Conservation (phyloP, 805 yeast genomes). For the Lachancea sp. region DNA sequence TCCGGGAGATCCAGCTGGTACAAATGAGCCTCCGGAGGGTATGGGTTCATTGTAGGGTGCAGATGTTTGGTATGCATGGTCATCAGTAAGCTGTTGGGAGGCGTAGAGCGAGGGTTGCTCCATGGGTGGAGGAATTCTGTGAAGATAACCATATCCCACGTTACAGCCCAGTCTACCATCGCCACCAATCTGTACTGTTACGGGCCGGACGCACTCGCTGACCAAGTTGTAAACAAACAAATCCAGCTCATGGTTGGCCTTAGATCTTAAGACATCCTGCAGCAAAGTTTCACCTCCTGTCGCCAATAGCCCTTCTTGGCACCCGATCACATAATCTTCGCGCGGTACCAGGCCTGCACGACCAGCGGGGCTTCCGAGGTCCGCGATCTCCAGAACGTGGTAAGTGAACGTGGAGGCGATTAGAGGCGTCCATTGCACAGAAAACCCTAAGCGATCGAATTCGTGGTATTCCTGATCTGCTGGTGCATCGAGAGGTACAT, state of each 20-base stretch:
- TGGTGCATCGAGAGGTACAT: conserved; percentile 23
- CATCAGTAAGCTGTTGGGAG: not conserved
- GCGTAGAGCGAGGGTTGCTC: not conserved
- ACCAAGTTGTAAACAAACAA: conserved; percentile 83
- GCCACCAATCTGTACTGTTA: conserved; percentile 77
- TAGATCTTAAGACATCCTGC: conserved; percentile 57
- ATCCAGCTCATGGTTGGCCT: conserved; percentile 40
- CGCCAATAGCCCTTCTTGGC: conserved; percentile 76
- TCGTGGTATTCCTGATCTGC: conserved; percentile 19
- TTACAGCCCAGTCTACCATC: conserved; percentile 86
- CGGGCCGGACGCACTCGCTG: conserved; percentile 79
- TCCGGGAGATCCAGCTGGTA: conserved; percentile 6
- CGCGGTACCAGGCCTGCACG: conserved; percentile 76
- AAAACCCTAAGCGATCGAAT: conserved; percentile 53
- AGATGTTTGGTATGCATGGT: conserved; percentile 4
- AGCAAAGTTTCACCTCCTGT: conserved; percentile 83
- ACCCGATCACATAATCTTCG: conserved; percentile 82
- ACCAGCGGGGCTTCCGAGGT: conserved; percentile 70
- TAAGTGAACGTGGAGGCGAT: conserved; percentile 76
- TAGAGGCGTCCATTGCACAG: conserved; percentile 72
- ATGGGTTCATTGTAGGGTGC: conserved; percentile 9
- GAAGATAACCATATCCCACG: conserved; percentile 88
- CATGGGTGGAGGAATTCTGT: conserved; percentile 62
- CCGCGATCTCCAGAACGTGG: conserved; percentile 71
- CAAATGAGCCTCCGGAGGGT: conserved; percentile 13